Conservation (phyloP, 2,329 filamentous ascomycete genomes). For the Erysiphe pulchra region DNA sequence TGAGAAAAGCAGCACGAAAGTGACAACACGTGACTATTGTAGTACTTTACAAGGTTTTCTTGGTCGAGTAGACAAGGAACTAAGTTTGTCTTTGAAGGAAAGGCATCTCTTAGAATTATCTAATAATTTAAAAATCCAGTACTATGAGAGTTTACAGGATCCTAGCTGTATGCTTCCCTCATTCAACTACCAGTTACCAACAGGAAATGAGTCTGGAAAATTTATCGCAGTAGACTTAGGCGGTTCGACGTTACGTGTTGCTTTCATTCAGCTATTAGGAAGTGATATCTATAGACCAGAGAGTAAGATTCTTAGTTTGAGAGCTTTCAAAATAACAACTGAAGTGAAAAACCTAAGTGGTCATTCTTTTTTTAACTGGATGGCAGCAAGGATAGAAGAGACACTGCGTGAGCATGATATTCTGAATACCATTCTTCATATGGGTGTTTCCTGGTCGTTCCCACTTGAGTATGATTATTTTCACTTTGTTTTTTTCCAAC, state of each 20-base stretch:
- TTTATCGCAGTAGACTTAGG: slow-evolving; percentile 43
- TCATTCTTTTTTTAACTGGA: slow-evolving; percentile 40
- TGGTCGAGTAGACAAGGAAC: no score
- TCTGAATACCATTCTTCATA: no score
- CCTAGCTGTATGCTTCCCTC: slow-evolving; percentile 37
- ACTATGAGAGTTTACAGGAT: slow-evolving; percentile 24
- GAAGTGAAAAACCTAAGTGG: slow-evolving; percentile 30
- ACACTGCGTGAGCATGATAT: slow-evolving; percentile 12
- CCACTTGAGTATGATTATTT: no score
- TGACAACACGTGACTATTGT: no score
- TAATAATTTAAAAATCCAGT: slow-evolving; percentile 25
- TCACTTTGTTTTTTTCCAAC: no score
- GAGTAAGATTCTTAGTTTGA: slow-evolving; percentile 26
- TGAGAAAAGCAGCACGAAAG: no score
- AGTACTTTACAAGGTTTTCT: no score
- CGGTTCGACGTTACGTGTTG: slow-evolving; percentile 39
- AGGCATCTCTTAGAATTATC: slow-evolving; percentile 16
- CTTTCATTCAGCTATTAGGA: slow-evolving; percentile 32
- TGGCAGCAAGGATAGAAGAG: slow-evolving; percentile 32
- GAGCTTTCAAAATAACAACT: slow-evolving; percentile 28
- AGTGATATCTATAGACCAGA: slow-evolving; percentile 15
- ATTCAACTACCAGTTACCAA: slow-evolving; percentile 36
- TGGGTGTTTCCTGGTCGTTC: no score
- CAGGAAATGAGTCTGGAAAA: slow-evolving; percentile 30
- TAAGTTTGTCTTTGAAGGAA: background rate